Evolutionary conservation across 805 yeast genomes (phyloP), one percentile per base, ranked within the genome.

Genomic region (Yarrowia divulgata): DNA sequence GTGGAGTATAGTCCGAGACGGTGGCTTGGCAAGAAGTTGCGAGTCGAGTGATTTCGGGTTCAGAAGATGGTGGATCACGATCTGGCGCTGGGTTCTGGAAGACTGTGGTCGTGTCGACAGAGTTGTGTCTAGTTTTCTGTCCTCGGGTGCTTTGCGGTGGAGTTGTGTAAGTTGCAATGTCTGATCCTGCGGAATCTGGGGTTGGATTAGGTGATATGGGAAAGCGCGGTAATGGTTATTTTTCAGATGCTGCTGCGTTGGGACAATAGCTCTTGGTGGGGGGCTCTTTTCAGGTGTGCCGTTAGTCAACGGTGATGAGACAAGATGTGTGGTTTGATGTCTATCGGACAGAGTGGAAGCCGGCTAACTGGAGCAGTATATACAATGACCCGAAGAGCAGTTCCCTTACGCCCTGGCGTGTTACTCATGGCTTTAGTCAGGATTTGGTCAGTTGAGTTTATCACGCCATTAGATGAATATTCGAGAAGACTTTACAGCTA

Each of bases 161-260:
- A 29, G 50, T 58, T 32, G 50, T 6, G 49, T 32, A 43, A 42
- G 50, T 45, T 43, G 66, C 18, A 60, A 12, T 13, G 66, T 60
- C 52, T 35, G 66, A 18, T 60, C 19, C 34, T 45, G 50, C 66
- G 66, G 66, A 60, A 60, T 60, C 66, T 45, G 66, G 66, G 66
- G 66, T 60, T 60, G 52, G 52, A 43, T 60, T 60, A 60, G 66
- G 52, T 60, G 66, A 32, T 55, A 55, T 34, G 34, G 39, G 39
- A 60, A 12, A 19, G 52, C 40, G 42, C 50, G 66, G 66, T 60
- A 45, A 60, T 43, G 66, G 66, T 60, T 58, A 58, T 58, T 60
- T 60, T 60, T 60, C 66, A 45, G 66, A 34, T 60, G 66, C 42
- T 43, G 37, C 42, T 23, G n/a, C n/a, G 66, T 60, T 60, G 50